Base-by-base conservation (phyloP, 805 yeast species). In the Candida cerambycidarum region DNA sequence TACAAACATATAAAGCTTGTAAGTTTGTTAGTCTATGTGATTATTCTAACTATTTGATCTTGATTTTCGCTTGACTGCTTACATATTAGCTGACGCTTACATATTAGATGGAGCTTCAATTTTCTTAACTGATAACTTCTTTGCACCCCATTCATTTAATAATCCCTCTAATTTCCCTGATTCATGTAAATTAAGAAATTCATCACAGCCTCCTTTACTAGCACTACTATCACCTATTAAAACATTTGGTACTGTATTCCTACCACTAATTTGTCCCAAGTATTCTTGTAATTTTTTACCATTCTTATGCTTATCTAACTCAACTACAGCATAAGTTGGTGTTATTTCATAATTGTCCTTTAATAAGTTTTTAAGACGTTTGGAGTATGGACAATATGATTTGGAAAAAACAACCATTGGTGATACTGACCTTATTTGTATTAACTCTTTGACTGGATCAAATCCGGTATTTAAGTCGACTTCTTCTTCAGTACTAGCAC, bases 131-230 rank as follows among this genome's bases (percentile, higher is more conserved):
- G 67, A 67, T 32, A 79, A 63, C 25, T 62, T 67, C 54, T 76
- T 72, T 3, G 71, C 75, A 16, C 85, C 83, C 95, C 95, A 86
- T n/a, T 62, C 61, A 32, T 63, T 67, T 55, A 89, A 68, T 41
- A 62, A 62, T 1, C 67, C 65, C 21, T 77, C 67, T 43, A 92
- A 71, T 38, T 63, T 65, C 23, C 82, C 83, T 1, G 72, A 66
- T 15, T 72, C 68, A 55, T 87, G 89, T 44, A 88, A 65, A 25
- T 66, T 71, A 18, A 62, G 69, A 60, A 93, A 79, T 43, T 90
- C 97, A 61, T 89, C 97, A 31, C 80, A 79, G 2, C 99, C 99
- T 30, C 99, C 99, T 51, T 85, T 75, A 37, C 92, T 82, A 39
- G 58, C 57, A 30, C 50, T 53, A 18, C 75, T 61, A 7, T 85